Conservation (phyloP, 441 rosid genomes). For the Arabidopsis hybrid region DNA sequence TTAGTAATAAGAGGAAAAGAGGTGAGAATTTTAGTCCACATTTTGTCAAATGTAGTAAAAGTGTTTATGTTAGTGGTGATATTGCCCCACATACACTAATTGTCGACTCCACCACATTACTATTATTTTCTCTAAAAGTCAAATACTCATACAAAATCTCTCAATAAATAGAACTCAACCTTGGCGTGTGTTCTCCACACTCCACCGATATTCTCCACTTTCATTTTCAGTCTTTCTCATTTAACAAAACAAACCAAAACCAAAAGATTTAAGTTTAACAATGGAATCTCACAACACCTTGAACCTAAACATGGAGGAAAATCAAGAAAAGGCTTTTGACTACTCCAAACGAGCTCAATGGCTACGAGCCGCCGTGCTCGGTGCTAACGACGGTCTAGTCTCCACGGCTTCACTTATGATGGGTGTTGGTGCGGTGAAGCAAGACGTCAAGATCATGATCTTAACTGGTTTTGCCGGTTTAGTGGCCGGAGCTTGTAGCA, state of each 20-base stretch:
- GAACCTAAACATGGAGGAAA: conserved; percentile 47
- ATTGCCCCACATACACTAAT: neutral
- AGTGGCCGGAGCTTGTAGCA: conserved; percentile 89
- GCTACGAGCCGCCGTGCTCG: conserved; percentile 86
- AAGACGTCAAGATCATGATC: conserved; percentile 72
- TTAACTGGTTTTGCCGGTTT: conserved; percentile 82
- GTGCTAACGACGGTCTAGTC: conserved; percentile 86
- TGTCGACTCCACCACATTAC: neutral
- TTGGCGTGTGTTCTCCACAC: conserved; percentile 72
- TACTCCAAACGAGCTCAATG: conserved; percentile 82
- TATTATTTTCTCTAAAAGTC: neutral
- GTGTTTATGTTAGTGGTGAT: neutral
- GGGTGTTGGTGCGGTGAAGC: conserved; percentile 81
- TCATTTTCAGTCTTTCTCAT: neutral
- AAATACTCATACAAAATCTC: neutral
- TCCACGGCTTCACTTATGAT: conserved; percentile 84
- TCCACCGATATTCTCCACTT: conserved; percentile 31
- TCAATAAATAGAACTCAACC: conserved; percentile 53
- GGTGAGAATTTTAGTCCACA: neutral
- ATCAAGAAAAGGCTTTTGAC: conserved; percentile 51
- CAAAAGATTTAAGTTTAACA: conserved; percentile 45
- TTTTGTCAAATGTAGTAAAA: neutral
- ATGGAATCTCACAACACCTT: conserved; percentile 46
- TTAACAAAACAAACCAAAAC: conserved; percentile 6
- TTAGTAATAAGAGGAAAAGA: no score